Evolutionary conservation across 2,329 filamentous ascomycete genomes (phyloP).

Genomic region (Beauveria australis): DNA sequence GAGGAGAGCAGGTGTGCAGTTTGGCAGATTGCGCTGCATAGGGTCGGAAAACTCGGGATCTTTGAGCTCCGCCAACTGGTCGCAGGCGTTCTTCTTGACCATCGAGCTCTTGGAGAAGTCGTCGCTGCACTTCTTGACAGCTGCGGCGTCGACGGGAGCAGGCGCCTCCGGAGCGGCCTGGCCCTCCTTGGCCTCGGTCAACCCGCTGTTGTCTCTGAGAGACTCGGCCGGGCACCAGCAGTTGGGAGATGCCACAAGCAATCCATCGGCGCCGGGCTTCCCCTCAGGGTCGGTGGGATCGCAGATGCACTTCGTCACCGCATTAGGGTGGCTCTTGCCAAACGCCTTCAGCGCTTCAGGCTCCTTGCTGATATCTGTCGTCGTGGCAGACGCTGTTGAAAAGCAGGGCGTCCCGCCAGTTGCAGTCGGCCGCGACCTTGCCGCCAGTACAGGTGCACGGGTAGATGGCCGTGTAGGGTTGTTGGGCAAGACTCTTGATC

Average conservation of each 20-base stretch:
- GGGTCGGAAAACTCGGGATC: background rate
- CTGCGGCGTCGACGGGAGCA: background rate
- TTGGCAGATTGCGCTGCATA: background rate
- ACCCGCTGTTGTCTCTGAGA: background rate
- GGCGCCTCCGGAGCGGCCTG: too few relatives aligned
- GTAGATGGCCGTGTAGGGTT: background rate
- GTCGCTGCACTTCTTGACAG: background rate
- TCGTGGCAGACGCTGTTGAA: background rate
- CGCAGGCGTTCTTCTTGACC: background rate
- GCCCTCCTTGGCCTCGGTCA: background rate
- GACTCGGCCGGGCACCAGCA: background rate
- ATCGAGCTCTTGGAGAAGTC: background rate
- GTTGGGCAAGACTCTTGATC: background rate
- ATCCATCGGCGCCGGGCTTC: background rate
- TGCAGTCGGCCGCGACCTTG: background rate
- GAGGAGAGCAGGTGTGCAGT: background rate
- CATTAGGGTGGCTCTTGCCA: background rate
- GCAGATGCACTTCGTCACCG: background rate
- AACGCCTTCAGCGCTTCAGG: background rate
- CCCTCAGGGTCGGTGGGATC: background rate
- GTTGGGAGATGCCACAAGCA: background rate
- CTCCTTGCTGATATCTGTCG: rapidly evolving
- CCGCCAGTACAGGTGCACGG: background rate
- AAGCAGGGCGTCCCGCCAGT: background rate
- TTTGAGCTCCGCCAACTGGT: background rate